Percentiles rank a stretch among this genome's conserved stretches.
These are phyloP conservation scores for Haplosporangium gracile DNA, from an alignment of 192 early-diverging fungal genomes.

Conservation along the genomic window DNA sequence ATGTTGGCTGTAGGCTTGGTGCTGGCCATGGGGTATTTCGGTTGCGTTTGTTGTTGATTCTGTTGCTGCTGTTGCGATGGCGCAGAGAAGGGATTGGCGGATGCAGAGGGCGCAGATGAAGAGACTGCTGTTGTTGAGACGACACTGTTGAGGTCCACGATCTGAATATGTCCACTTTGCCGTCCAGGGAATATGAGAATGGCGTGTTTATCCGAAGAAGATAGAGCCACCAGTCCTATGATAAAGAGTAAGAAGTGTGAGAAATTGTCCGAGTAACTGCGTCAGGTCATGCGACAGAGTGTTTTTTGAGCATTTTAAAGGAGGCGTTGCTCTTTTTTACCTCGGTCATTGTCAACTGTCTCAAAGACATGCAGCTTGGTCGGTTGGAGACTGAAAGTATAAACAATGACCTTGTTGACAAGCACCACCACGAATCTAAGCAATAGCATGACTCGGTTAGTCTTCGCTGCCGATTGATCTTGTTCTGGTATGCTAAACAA, in stretches of 20 bases:
- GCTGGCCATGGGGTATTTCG: conserved; percentile 50
- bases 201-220: conserved; percentile 72
- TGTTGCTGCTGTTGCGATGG: conserved; percentile 35
- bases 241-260: background rate
- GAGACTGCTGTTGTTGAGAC: conserved; percentile 57
- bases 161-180: conserved; percentile 87
- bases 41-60: conserved; percentile 19
- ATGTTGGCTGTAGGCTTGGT: conserved; percentile 70
- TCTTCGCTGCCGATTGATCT: background rate
- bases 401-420: conserved; percentile 84
- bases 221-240: conserved; percentile 75
- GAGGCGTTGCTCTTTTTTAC: conserved; percentile 31
- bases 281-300: background rate
- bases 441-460: background rate
- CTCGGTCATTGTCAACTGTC: conserved; percentile 83
- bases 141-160: conserved; percentile 79
- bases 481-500: background rate
- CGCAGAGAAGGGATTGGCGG: conserved; percentile 56
- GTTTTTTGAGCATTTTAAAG: background rate
- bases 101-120: conserved; percentile 36
- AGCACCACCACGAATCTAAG: conserved; percentile 81
- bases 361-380: conserved; percentile 84
- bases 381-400: conserved; percentile 79
- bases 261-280: background rate
- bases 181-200: conserved; percentile 89